Evolutionary conservation across 2,329 filamentous ascomycete species (phyloP).

Genomic region (Stagonosporopsis chrysanthemi): DNA sequence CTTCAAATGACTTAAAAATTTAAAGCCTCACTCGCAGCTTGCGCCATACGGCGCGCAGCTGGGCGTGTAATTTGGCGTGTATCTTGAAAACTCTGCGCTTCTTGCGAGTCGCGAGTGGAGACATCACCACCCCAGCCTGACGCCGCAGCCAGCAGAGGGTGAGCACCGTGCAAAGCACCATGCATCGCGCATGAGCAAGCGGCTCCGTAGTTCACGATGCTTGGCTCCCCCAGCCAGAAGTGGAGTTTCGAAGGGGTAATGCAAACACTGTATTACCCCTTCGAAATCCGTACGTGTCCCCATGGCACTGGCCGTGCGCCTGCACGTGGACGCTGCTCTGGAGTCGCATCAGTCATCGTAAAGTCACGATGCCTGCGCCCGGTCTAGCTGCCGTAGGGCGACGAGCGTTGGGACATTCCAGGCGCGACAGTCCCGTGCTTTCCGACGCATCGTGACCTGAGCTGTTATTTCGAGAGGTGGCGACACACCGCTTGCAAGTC

Average conservation of each 20-base stretch:
- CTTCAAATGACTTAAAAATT: conserved; percentile 25
- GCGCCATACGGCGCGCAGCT: conserved; percentile 24
- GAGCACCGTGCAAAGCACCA: not conserved
- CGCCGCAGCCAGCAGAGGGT: conserved; percentile 1
- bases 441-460: conserved; percentile 15
- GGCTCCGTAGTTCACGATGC: conserved; percentile 38
- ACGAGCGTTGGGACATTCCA: conserved; percentile 2
- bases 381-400: conserved; percentile 4
- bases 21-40: conserved; percentile 26
- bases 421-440: not conserved
- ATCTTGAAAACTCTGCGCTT: conserved; percentile 9
- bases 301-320: conserved; percentile 30
- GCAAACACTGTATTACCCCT: conserved; percentile 6
- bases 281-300: conserved; percentile 33
- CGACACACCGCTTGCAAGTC: conserved; percentile 39
- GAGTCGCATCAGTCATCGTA: conserved; percentile 4
- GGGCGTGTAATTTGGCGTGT: conserved; percentile 4
- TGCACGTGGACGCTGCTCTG: conserved; percentile 34
- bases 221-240: conserved; percentile 28
- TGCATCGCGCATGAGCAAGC: conserved; percentile 5
- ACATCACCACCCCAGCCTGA: not conserved
- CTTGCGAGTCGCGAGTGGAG: conserved; percentile 6
- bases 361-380: conserved; percentile 12
- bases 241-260: conserved; percentile 17
- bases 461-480: conserved; percentile 13